Base-by-base conservation (phyloP, 495 filamentous ascomycete genomes). In the Penicillium samsonianum region DNA sequence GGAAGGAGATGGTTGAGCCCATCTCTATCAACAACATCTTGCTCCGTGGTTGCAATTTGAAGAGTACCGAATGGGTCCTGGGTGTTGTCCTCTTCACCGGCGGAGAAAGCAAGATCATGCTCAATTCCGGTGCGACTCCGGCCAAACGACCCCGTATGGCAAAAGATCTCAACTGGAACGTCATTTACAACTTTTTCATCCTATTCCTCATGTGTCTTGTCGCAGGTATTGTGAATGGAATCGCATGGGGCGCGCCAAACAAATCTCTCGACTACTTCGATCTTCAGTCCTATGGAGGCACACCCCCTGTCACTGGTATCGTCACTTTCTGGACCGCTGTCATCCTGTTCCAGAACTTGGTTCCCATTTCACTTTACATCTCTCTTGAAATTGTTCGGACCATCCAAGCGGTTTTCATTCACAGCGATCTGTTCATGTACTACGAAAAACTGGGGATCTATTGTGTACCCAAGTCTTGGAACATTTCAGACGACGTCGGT, bases 41-140 rank as follows among this genome's bases (percentile, higher is more conserved):
- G 6, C 84, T 99, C 40, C 87, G 95, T 74, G 95, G 95, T 25
- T 94, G 92, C 74, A 92, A 89, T 62, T 75, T 99, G 8, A 87
- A 91, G 48, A 99, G 98, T 72, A 99, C 95, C 5, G 90, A 98
- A 65, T 99, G 95, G 95, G 82, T 90, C 50, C 84, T 99, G 26
- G 95, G 93, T 55, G 82, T 99, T n/a, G 95, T 98, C 46, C 78
- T 96, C 37, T 99, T 96, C 78, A 99, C 95, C 23, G 95, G 95
- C 38, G 87, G 89, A 63, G 95, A 99, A 65, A 96, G 95, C 20
- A 99, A 98, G 77, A 98, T 98, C 71, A 99, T 99, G 95, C 87
- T 97, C 75, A 99, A 99, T 70, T 88, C 95, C 11, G 95, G 95
- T 52, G 90, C 91, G 45, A 98, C 95, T n/a, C 95, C 95, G 9